Evolutionary conservation across 2,329 filamentous ascomycete genomes (phyloP).

Genomic region (Huntiella moniliformis): DNA sequence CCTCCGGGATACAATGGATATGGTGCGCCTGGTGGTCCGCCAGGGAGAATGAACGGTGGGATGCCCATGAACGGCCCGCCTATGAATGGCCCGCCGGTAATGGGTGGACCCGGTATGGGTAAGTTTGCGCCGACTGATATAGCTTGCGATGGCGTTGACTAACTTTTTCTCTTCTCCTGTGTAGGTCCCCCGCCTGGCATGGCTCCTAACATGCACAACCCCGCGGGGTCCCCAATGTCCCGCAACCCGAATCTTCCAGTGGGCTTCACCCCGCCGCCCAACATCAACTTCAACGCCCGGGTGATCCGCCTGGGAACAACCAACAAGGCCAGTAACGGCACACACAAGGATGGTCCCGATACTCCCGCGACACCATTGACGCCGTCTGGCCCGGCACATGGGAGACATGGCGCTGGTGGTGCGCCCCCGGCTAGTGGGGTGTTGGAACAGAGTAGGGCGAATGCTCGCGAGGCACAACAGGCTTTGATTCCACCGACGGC

Average conservation of each 20-base stretch:
- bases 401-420: neutral
- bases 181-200: slow-evolving; percentile 62
- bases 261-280: slow-evolving; percentile 78
- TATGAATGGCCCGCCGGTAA: slow-evolving; percentile 35
- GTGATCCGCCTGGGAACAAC: slow-evolving; percentile 83
- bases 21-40: slow-evolving; percentile 8
- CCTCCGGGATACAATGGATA: slow-evolving; percentile 58
- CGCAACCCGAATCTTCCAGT: slow-evolving; percentile 63
- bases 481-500: slow-evolving; percentile 62
- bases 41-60: neutral
- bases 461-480: slow-evolving; percentile 49
- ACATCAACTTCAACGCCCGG: slow-evolving; percentile 95
- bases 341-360: slow-evolving; percentile 25
- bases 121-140: slow-evolving; percentile 18
- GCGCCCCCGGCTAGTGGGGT: neutral
- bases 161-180: slow-evolving; percentile 11
- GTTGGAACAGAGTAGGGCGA: slow-evolving; percentile 36
- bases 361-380: slow-evolving; percentile 17
- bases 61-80: slow-evolving; percentile 14
- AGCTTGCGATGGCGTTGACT: slow-evolving; percentile 7
- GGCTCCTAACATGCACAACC: slow-evolving; percentile 59
- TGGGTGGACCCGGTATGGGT: slow-evolving; percentile 75
- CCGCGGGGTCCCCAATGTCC: slow-evolving; percentile 54
- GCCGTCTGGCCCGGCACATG: neutral
- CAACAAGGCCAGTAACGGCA: slow-evolving; percentile 34